Evolutionary conservation across 768 basidiomycete genomes (phyloP).

Genomic region (Krasilnikovozyma curviuscula): DNA sequence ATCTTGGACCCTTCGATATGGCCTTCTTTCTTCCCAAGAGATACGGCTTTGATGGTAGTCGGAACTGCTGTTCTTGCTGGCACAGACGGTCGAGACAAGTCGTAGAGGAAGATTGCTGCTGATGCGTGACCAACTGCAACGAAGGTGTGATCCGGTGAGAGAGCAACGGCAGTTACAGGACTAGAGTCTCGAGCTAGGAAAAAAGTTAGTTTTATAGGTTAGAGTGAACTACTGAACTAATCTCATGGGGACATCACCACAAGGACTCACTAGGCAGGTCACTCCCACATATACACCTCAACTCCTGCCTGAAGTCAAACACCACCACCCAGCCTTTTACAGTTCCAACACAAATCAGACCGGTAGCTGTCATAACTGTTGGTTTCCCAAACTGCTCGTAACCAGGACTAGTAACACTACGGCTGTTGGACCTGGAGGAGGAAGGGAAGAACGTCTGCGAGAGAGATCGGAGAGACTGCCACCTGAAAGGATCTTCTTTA

Average conservation of each 20-base stretch:
- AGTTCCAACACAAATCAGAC: conserved; percentile 75
- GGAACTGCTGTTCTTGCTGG: conserved; percentile 55
- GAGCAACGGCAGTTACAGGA: conserved; percentile 65
- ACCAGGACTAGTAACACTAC: neutral
- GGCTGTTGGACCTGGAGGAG: too few species aligned
- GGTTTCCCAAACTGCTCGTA: conserved; percentile 35
- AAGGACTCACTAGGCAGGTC: conserved; percentile 41
- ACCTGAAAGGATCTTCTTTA: conserved; percentile 4
- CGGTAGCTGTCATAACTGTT: conserved; percentile 64
- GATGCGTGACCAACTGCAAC: conserved; percentile 68
- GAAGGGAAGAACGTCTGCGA: conserved; percentile 3
- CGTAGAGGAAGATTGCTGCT: conserved; percentile 71
- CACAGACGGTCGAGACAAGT: conserved; percentile 30
- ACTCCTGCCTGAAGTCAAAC: conserved; percentile 74
- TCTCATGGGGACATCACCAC: neutral
- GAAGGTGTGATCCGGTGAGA: conserved; percentile 87
- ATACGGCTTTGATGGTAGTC: conserved; percentile 44
- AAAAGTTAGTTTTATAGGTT: neutral
- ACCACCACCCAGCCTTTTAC: conserved; percentile 56
- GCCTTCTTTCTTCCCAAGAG: conserved; percentile 65
- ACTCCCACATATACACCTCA: conserved; percentile 59
- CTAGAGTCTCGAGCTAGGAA: conserved; percentile 43
- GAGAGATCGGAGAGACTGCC: conserved; percentile 6
- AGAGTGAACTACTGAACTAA: neutral
- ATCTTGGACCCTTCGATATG: conserved; percentile 65